Percentiles rank a stretch among this genome's conserved stretches.
These are phyloP conservation scores for Pythium coloratum DNA, from an alignment of 352 stramenopile species.

Conservation along the genomic window DNA sequence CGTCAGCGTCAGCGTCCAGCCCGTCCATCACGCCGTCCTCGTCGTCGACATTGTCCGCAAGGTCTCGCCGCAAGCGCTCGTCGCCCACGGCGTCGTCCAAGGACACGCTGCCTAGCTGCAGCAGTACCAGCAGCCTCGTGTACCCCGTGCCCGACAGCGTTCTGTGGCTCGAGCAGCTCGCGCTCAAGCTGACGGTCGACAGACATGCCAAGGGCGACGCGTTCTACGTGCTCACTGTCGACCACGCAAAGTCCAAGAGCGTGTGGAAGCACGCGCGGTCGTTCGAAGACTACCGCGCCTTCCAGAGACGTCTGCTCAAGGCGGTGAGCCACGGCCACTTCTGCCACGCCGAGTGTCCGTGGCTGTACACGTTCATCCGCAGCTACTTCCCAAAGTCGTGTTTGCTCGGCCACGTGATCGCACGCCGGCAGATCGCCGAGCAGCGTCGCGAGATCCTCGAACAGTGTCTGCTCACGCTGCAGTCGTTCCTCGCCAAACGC, in stretches of 20 bases:
- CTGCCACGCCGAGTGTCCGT: slow-evolving; percentile 25
- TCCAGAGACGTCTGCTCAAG: slow-evolving; percentile 20
- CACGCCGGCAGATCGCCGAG: slow-evolving; percentile 14
- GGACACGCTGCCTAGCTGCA: slow-evolving; percentile 4
- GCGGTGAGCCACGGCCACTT: slow-evolving; percentile 23
- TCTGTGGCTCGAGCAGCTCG: slow-evolving; percentile 33
- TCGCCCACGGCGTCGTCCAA: slow-evolving; percentile 12
- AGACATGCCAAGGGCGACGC: slow-evolving; percentile 42
- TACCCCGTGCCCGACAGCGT: slow-evolving; percentile 20
- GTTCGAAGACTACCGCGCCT: slow-evolving; percentile 19
- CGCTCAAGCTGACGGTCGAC: slow-evolving; percentile 28
- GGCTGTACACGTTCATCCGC: slow-evolving; percentile 20
- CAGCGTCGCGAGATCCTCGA: slow-evolving; percentile 20
- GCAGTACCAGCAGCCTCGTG: slow-evolving; percentile 11
- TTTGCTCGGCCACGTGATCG: slow-evolving; percentile 13
- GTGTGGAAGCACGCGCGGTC: background rate
- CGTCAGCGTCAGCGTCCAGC: background rate
- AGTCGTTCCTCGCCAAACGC: slow-evolving; percentile 21
- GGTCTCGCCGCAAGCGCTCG: slow-evolving; percentile 10
- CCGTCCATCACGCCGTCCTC: background rate
- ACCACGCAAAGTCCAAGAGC: slow-evolving; percentile 14
- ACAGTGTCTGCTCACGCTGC: slow-evolving; percentile 19
- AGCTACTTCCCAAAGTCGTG: slow-evolving; percentile 24
- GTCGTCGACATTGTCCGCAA: background rate
- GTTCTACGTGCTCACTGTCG: slow-evolving; percentile 52